A percentile compares a stretch with the other conserved stretches of the same genome.
Evolutionary conservation across 108 stramenopile species (phyloP).

Genomic region (Bacterosira constricta): DNA sequence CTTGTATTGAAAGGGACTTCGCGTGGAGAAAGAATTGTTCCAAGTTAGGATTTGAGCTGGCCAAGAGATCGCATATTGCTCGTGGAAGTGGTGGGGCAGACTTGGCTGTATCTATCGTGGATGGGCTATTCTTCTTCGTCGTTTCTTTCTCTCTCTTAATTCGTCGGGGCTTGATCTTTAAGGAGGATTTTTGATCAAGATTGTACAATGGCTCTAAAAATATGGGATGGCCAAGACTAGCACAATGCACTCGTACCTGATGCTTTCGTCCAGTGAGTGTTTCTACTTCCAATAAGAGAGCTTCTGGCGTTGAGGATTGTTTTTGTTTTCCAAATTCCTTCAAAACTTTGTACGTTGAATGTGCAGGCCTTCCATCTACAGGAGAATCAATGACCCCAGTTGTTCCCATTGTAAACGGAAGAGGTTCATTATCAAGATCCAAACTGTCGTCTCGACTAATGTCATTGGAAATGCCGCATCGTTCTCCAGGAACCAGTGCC

Average conservation of each 20-base stretch:
- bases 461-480: neutral
- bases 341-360: conserved; percentile 48
- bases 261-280: conserved; percentile 79
- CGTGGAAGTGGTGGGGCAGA: neutral
- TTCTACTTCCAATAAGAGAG: conserved; percentile 54
- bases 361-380: conserved; percentile 59
- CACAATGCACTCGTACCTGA: conserved; percentile 80
- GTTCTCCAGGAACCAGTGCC: conserved; percentile 55
- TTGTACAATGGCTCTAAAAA: conserved; percentile 55
- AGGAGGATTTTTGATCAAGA: neutral
- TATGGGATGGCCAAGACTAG: conserved; percentile 56
- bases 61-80: neutral
- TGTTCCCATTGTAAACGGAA: neutral
- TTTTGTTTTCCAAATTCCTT: neutral
- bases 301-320: conserved; percentile 6
- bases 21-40: conserved; percentile 72
- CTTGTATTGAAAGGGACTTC: conserved; percentile 44
- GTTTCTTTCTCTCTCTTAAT: conserved; percentile 19
- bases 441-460: neutral
- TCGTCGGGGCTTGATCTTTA: neutral
- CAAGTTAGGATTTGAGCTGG: neutral
- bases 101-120: neutral
- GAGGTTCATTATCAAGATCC: neutral
- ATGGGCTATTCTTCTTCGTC: neutral
- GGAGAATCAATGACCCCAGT: conserved; percentile 47